Evolutionary conservation across 2,329 filamentous ascomycete species (phyloP).

Genomic region (Fusarium sp.): DNA sequence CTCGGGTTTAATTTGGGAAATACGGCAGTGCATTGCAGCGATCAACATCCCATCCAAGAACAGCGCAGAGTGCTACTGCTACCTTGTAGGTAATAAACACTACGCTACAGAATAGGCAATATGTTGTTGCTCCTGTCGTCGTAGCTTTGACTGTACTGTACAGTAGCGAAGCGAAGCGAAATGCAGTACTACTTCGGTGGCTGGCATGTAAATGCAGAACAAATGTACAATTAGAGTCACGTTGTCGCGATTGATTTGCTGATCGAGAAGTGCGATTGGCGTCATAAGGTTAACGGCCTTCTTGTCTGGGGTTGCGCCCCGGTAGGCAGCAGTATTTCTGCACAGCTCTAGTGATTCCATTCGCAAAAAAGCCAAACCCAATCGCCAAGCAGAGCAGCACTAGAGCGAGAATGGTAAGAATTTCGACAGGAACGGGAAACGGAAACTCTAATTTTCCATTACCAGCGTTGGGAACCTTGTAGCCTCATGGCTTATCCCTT

Average conservation of each 20-base stretch:
- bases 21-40: slow-evolving; percentile 12
- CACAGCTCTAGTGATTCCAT: slow-evolving; percentile 11
- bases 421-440: neutral
- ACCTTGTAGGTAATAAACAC: slow-evolving; percentile 6
- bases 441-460: slow-evolving; percentile 18
- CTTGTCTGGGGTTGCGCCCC: slow-evolving; percentile 34
- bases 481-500: neutral
- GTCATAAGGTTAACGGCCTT: slow-evolving; percentile 24
- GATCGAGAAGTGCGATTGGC: slow-evolving; percentile 21
- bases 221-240: slow-evolving; percentile 3
- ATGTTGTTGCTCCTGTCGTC: neutral
- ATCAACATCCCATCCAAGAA: slow-evolving; percentile 1
- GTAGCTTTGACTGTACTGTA: neutral
- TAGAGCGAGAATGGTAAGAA: neutral
- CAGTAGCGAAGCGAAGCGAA: slow-evolving; percentile 1
- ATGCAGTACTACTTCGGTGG: slow-evolving; percentile 28
- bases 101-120: neutral
- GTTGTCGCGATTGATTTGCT: slow-evolving; percentile 1
- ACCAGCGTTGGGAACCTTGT: neutral
- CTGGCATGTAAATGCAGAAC: neutral
- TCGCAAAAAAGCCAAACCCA: slow-evolving; percentile 1
- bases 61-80: slow-evolving; percentile 28
- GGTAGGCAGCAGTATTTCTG: slow-evolving; percentile 33
- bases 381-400: neutral
- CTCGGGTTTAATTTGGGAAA: slow-evolving; percentile 27